Evolutionary conservation across 2,329 filamentous ascomycete genomes (phyloP).

Genomic region (Penicillium crustosum): DNA sequence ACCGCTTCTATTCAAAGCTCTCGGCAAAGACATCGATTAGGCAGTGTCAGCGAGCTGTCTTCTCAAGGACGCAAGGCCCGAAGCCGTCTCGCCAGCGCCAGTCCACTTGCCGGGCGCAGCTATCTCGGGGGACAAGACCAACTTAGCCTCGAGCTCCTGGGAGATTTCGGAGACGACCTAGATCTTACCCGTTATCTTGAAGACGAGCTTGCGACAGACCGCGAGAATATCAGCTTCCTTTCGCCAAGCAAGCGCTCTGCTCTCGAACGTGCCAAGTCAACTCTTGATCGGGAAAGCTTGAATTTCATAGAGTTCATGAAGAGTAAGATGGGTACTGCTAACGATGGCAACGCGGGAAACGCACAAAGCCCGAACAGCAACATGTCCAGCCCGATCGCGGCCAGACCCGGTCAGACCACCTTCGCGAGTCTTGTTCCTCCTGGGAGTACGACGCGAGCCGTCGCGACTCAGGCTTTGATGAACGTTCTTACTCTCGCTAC

Average conservation of each 20-base stretch:
- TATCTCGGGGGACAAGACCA: slow-evolving; percentile 31
- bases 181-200: slow-evolving; percentile 37
- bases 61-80: slow-evolving; percentile 30
- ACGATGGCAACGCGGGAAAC: not conserved
- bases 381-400: not conserved
- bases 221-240: slow-evolving; percentile 37
- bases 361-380: not conserved
- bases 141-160: slow-evolving; percentile 24
- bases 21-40: slow-evolving; percentile 42
- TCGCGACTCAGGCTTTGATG: slow-evolving; percentile 73
- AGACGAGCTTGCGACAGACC: slow-evolving; percentile 30
- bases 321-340: slow-evolving; percentile 41
- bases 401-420: slow-evolving; percentile 43
- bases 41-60: slow-evolving; percentile 39
- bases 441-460: slow-evolving; percentile 52
- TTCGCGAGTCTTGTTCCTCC: slow-evolving; percentile 72
- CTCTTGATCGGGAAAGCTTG: slow-evolving; percentile 58
- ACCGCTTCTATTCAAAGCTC: slow-evolving; percentile 57
- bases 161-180: slow-evolving; percentile 26
- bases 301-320: slow-evolving; percentile 65
- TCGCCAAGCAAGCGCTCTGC: slow-evolving; percentile 36
- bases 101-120: slow-evolving; percentile 59
- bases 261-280: slow-evolving; percentile 34
- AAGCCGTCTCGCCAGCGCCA: slow-evolving; percentile 58
- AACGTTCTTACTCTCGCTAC: slow-evolving; percentile 71